phyloP scores from a whole-genome alignment of 169 alveolate genomes.

The Cryptosporidium viatorum region DNA sequence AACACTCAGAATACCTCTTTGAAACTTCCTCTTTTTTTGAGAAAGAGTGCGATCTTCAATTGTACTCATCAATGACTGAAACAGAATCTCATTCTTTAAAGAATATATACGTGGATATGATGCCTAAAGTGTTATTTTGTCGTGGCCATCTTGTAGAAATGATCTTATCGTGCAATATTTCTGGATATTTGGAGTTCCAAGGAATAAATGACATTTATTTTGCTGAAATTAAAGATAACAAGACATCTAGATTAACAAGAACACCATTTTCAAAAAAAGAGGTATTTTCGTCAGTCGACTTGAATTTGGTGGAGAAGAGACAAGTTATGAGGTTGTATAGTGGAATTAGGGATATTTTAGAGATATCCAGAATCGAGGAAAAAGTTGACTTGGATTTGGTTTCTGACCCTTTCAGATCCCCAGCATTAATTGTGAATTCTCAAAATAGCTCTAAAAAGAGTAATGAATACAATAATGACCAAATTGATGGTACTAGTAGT shows the following conservation, averaged over 20 bases:
- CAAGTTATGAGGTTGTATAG: slow-evolving; percentile 41
- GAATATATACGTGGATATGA: slow-evolving; percentile 25
- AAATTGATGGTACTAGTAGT: background rate
- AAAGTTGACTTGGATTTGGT: slow-evolving; percentile 43
- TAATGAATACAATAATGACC: background rate
- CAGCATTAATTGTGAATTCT: slow-evolving; percentile 25
- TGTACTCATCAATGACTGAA: slow-evolving; percentile 3
- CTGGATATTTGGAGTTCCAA: slow-evolving; percentile 56
- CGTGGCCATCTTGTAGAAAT: slow-evolving; percentile 46
- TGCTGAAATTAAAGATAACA: background rate
- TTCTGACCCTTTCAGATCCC: slow-evolving; percentile 65
- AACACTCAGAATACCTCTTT: background rate
- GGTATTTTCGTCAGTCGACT: slow-evolving; percentile 34
- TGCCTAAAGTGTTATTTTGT: slow-evolving; percentile 44
- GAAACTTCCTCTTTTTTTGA: slow-evolving; percentile 15
- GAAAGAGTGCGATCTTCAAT: slow-evolving; percentile 7
- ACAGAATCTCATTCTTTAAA: background rate
- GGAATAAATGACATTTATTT: slow-evolving; percentile 47
- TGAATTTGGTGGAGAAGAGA: slow-evolving; percentile 46
- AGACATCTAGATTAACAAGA: background rate
- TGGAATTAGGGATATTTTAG: slow-evolving; percentile 38
- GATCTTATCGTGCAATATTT: slow-evolving; percentile 35
- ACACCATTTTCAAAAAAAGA: slow-evolving; percentile 60
- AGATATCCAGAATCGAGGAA: slow-evolving; percentile 16
- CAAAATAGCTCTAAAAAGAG: background rate